These are phyloP conservation scores for Fusarium tricinctum DNA, from an alignment of 2,329 filamentous ascomycete species.

Conservation along the genomic window DNA sequence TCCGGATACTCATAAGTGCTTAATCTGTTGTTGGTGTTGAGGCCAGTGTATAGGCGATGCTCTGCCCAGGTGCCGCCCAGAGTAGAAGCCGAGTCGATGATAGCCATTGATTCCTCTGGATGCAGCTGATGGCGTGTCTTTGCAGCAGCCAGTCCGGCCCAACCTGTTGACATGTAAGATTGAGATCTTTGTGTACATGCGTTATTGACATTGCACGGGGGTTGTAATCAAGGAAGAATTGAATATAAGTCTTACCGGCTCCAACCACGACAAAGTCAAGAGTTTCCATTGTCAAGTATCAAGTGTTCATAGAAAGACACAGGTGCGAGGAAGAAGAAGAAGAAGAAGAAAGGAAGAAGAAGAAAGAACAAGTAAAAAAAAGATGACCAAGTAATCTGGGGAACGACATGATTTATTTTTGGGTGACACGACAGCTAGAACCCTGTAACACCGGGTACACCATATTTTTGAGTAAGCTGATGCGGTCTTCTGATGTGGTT, in stretches of 20 bases:
- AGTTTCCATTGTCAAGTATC: conserved; percentile 55
- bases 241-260: conserved; percentile 62
- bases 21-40: conserved; percentile 81
- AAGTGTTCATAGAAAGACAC: not conserved
- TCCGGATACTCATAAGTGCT: conserved; percentile 82
- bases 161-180: conserved; percentile 43
- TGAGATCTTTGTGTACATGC: not conserved
- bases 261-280: conserved; percentile 65
- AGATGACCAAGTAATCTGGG: not conserved
- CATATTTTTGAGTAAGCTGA: conserved; percentile 10
- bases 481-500: not conserved
- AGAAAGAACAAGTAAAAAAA: not conserved
- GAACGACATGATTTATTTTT: not conserved
- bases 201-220: not conserved
- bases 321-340: not conserved
- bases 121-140: conserved; percentile 73
- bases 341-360: not conserved
- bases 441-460: not conserved
- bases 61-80: conserved; percentile 79
- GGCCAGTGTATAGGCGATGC: conserved; percentile 74
- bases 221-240: not conserved
- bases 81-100: conserved; percentile 70
- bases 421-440: not conserved
- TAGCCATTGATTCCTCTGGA: conserved; percentile 66
- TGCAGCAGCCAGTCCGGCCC: conserved; percentile 70